A percentile compares a stretch with the other conserved stretches of the same genome.
Evolutionary conservation across 768 basidiomycete genomes (phyloP).

Genomic region (Trametes gibbosa): DNA sequence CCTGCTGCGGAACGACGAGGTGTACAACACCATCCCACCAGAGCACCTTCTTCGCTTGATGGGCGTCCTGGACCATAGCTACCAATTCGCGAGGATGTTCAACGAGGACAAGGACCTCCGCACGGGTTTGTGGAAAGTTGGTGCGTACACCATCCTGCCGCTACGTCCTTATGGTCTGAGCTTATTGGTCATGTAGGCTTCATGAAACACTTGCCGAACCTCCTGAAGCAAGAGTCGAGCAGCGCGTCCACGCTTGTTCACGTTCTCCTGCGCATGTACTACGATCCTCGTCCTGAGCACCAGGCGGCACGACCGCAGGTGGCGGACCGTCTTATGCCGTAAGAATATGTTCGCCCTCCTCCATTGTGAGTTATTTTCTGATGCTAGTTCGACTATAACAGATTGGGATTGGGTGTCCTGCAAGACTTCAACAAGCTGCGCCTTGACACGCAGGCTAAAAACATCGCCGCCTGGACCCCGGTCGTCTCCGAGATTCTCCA

Average conservation of each 20-base stretch:
- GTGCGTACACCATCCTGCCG: conserved; percentile 48
- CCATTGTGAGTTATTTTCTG: background rate
- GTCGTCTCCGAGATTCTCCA: conserved; percentile 93
- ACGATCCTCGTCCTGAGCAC: conserved; percentile 84
- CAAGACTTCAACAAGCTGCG: conserved; percentile 90
- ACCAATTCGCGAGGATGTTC: conserved; percentile 95
- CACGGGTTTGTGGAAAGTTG: conserved; percentile 99
- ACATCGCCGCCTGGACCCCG: conserved; percentile 97
- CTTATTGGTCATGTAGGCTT: conserved; percentile 58
- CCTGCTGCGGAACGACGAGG: conserved; percentile 84
- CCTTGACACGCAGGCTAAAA: conserved; percentile 88
- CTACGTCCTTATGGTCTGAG: background rate
- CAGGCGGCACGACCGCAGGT: conserved; percentile 82
- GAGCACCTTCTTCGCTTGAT: conserved; percentile 91
- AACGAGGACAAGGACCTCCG: conserved; percentile 98
- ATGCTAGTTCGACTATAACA: conserved; percentile 39
- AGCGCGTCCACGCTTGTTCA: conserved; percentile 94
- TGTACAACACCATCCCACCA: conserved; percentile 92
- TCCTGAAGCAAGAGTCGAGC: conserved; percentile 97
- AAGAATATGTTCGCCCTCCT: conserved; percentile 26
- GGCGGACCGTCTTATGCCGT: conserved; percentile 69
- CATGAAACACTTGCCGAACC: conserved; percentile 98
- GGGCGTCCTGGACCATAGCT: conserved; percentile 95
- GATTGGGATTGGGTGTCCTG: conserved; percentile 83
- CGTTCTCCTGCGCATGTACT: conserved; percentile 90